These are phyloP conservation scores for Hyaloscypha variabilis DNA, from an alignment of 495 filamentous ascomycete species.

Conservation along the genomic window DNA sequence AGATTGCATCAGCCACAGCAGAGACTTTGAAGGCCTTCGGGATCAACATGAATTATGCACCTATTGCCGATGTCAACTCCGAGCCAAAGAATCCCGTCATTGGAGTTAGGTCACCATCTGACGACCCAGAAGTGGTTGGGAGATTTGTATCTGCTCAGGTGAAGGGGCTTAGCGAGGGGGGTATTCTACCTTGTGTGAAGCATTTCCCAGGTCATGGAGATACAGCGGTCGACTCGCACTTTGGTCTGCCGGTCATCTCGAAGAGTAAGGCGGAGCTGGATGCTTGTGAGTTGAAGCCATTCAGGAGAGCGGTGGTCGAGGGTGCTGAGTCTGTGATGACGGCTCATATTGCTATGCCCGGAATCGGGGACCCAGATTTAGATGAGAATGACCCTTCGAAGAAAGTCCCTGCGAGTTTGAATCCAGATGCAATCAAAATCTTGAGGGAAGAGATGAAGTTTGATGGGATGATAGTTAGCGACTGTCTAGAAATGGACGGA, in stretches of 20 bases:
- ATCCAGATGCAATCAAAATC: conserved; percentile 80
- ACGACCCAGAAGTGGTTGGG: conserved; percentile 86
- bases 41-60: conserved; percentile 87
- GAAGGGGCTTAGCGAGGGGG: conserved; percentile 82
- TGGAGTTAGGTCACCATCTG: conserved; percentile 78
- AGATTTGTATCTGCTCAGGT: conserved; percentile 82
- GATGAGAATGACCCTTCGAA: conserved; percentile 44
- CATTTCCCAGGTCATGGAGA: conserved; percentile 93
- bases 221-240: conserved; percentile 80
- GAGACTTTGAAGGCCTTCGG: conserved; percentile 81
- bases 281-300: conserved; percentile 79
- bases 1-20: conserved; percentile 83
- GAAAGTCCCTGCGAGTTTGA: conserved; percentile 54
- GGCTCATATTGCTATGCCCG: conserved; percentile 79
- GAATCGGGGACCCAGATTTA: conserved; percentile 43
- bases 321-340: conserved; percentile 91
- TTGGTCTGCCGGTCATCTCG: conserved; percentile 86
- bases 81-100: conserved; percentile 86
- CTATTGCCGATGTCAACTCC: conserved; percentile 85
- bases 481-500: conserved; percentile 88
- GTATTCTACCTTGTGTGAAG: conserved; percentile 82
- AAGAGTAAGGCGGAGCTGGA: conserved; percentile 83
- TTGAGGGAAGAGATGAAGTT: conserved; percentile 83
- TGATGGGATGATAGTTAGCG: conserved; percentile 83
- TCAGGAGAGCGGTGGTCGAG: conserved; percentile 80